Evolutionary conservation across 1,284 basidiomycete species (phyloP).

Genomic region (Sporisorium iseilematis-ciliati): DNA sequence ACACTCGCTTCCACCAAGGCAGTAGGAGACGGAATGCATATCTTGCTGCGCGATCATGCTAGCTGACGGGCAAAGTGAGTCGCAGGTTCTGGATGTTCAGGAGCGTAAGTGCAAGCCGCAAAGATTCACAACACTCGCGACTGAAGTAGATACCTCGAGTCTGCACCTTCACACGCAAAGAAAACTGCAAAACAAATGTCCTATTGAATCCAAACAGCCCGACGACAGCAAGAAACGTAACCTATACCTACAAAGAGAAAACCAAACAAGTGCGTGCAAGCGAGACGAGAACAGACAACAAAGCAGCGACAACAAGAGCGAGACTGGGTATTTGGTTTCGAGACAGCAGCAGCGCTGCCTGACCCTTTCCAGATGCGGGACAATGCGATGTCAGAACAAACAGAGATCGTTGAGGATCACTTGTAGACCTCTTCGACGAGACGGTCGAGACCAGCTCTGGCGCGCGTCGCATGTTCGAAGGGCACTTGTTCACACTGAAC

Average conservation of each 20-base stretch:
- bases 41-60: slow-evolving; percentile 10
- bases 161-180: neutral
- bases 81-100: neutral
- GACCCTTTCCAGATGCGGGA: neutral
- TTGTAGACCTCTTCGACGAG: slow-evolving; percentile 45
- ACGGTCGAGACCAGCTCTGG: slow-evolving; percentile 38
- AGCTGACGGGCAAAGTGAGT: neutral
- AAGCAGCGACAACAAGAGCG: neutral
- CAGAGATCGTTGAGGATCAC: slow-evolving; percentile 2
- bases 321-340: slow-evolving; percentile 4
- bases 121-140: too few relatives aligned
- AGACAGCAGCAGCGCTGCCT: neutral
- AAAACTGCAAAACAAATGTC: slow-evolving; percentile 3
- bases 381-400: neutral
- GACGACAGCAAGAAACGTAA: neutral
- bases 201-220: slow-evolving; percentile 8
- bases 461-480: slow-evolving; percentile 62
- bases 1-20: slow-evolving; percentile 36
- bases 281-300: neutral
- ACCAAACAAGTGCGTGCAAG: neutral
- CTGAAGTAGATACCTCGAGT: too few relatives aligned
- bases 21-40: slow-evolving; percentile 35
- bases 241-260: neutral
- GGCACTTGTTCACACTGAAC: slow-evolving; percentile 52
- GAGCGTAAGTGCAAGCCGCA: too few relatives aligned